Evolutionary conservation across 306 rosid species (phyloP).

Genomic region (Mimosa pudica): DNA sequence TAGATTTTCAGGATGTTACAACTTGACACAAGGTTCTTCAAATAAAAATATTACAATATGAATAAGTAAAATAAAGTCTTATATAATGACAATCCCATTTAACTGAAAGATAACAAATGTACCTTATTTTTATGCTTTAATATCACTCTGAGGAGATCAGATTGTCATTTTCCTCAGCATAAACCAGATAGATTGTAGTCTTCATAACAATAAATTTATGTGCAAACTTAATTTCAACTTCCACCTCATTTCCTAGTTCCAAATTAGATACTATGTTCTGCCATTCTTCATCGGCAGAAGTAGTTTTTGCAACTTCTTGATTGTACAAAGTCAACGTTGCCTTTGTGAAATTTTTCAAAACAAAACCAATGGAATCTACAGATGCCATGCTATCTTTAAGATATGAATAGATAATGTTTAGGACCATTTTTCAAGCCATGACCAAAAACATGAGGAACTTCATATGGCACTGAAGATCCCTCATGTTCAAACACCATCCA

Average conservation of each 20-base stretch:
- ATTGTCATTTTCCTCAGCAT: neutral
- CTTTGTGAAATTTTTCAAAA: neutral
- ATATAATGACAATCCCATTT: neutral
- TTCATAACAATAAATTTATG: neutral
- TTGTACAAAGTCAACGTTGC: neutral
- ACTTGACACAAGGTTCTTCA: too few species aligned
- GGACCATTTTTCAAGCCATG: neutral
- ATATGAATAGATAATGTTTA: neutral
- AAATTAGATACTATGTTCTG: neutral
- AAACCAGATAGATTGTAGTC: neutral
- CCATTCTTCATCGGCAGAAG: neutral
- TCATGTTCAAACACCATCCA: neutral
- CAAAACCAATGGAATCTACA: neutral
- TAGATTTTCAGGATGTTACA: too few species aligned
- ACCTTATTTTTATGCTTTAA: neutral
- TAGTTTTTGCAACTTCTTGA: neutral
- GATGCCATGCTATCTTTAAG: neutral
- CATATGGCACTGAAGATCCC: neutral
- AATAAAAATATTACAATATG: neutral
- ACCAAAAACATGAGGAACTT: neutral
- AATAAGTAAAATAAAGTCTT: neutral
- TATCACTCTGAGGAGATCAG: neutral
- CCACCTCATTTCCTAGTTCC: constrained; percentile 1
- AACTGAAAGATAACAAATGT: neutral
- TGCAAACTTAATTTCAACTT: neutral